Conservation (phyloP, 2,329 filamentous ascomycete genomes). For the Cyphellophora europaea region DNA sequence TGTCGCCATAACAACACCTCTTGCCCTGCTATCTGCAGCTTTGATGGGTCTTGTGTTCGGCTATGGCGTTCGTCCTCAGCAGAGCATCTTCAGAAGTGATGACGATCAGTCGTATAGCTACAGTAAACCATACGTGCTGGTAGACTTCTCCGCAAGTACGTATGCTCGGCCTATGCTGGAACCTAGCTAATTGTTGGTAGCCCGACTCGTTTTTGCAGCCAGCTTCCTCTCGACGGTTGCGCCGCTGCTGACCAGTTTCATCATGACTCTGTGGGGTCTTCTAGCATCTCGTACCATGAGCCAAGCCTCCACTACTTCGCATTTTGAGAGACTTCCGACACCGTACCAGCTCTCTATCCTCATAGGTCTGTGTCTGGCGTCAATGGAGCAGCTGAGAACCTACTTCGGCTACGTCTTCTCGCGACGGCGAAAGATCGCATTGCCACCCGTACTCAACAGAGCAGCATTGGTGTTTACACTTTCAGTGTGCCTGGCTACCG, state of each 20-base stretch:
- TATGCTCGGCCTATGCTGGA: not conserved
- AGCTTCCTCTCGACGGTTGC: conserved; percentile 16
- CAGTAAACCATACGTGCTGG: conserved; percentile 12
- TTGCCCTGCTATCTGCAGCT: conserved; percentile 13
- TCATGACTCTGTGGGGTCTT: conserved; percentile 14
- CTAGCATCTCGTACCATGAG: conserved; percentile 8
- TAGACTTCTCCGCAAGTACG: conserved; percentile 16
- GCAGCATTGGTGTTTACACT: conserved; percentile 7
- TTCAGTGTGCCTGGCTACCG: conserved; percentile 5
- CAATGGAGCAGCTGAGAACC: conserved; percentile 11
- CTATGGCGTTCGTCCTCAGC: conserved; percentile 12
- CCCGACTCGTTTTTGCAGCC: conserved; percentile 16
- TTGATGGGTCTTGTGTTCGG: conserved; percentile 15
- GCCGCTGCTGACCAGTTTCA: conserved; percentile 14
- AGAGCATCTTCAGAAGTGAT: conserved; percentile 7
- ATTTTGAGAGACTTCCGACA: conserved; percentile 13
- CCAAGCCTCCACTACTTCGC: conserved; percentile 6
- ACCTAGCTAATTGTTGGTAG: not conserved
- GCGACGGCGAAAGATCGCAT: conserved; percentile 2
- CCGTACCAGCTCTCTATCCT: conserved; percentile 18
- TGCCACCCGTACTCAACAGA: conserved; percentile 6
- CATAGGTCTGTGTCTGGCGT: conserved; percentile 15
- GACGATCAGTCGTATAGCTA: conserved; percentile 6
- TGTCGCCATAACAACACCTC: conserved; percentile 11
- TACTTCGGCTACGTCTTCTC: conserved; percentile 12